A percentile compares a stretch with the other conserved stretches of the same genome.
Evolutionary conservation across 306 rosid species (phyloP).

Genomic region (Cucurbita pepo): DNA sequence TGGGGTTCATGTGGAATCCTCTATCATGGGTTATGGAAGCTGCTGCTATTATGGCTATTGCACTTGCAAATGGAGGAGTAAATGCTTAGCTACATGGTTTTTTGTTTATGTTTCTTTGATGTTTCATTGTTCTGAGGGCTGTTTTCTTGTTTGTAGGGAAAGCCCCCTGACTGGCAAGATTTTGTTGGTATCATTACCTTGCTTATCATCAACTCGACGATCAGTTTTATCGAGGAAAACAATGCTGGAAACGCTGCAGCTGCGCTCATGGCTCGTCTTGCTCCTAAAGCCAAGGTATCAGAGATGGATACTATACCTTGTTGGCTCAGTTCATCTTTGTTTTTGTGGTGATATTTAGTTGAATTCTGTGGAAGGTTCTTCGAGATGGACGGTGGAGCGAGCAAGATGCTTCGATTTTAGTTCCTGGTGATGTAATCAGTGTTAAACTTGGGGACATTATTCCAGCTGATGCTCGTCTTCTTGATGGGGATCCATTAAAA

Average conservation of each 20-base stretch:
- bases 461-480: conserved; percentile 95
- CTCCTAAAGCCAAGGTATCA: conserved; percentile 92
- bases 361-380: conserved; percentile 44
- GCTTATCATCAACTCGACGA: conserved; percentile 85
- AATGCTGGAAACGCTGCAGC: conserved; percentile 99
- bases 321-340: neutral
- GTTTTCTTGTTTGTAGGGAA: conserved; percentile 34
- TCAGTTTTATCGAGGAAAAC: conserved; percentile 94
- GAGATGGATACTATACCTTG: neutral
- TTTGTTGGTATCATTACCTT: conserved; percentile 92
- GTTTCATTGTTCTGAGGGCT: neutral
- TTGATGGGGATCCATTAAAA: conserved; percentile 94
- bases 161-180: conserved; percentile 98
- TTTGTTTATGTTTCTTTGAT: neutral
- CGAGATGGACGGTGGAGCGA: conserved; percentile 98
- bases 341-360: neutral
- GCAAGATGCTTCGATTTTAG: conserved; percentile 68
- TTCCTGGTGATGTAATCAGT: conserved; percentile 90
- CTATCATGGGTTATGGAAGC: conserved; percentile 99
- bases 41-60: conserved; percentile 99
- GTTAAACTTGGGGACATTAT: conserved; percentile 92
- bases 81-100: conserved; percentile 13
- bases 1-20: conserved; percentile 99
- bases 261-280: conserved; percentile 96
- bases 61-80: conserved; percentile 99